Evolutionary conservation across 208 protist species (phyloP), one percentile per base, ranked within the genome.

Genomic region (Crithidia bombi): DNA sequence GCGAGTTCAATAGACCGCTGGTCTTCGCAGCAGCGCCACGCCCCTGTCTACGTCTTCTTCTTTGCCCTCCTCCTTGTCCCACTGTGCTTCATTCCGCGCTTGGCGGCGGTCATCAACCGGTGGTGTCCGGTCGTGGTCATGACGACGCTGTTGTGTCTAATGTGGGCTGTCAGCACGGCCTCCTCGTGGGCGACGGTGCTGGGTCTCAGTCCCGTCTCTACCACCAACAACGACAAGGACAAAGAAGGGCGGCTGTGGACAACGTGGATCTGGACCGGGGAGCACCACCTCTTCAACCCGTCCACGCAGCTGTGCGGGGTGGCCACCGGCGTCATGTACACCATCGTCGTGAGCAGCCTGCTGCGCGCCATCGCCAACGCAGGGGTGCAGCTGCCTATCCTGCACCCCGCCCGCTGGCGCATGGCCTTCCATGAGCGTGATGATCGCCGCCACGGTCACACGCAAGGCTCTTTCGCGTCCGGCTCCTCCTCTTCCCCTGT

Each of bases 361-460:
- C 46, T 84, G 23, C 79, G 79, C 49, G 52, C 69, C 26, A 72
- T 84, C 25, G 69, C 69, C 26, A 84, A 81, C 32, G 73, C 65
- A 1, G 79, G 74, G 12, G 73, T 79, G 58, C 69, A 28, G 52
- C 69, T 82, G 50, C 77, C 70, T 17, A 56, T 75, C 6, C 39
- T 62, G 52, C 70, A 75, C 63, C 70, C 65, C 0, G 51, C 21
- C 6, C 70, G 55, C 30, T 78, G 65, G 70, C 58, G 39, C 65
- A 69, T 70, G 46, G 65, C 44, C 57, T 71, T 75, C 26, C 52
- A 69, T 49, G 62, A 70, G 49, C 55, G 66, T 19, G 51, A 55
- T 15, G 36, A 47, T 21, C 54, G 49, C 43, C 1, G 28, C 12
- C n/a, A 23, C 12, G 21, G 12, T 15, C 55, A 30, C 38, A 1